Evolutionary conservation across 2,329 filamentous ascomycete genomes (phyloP).

Genomic region (Trichoderma lentiforme): DNA sequence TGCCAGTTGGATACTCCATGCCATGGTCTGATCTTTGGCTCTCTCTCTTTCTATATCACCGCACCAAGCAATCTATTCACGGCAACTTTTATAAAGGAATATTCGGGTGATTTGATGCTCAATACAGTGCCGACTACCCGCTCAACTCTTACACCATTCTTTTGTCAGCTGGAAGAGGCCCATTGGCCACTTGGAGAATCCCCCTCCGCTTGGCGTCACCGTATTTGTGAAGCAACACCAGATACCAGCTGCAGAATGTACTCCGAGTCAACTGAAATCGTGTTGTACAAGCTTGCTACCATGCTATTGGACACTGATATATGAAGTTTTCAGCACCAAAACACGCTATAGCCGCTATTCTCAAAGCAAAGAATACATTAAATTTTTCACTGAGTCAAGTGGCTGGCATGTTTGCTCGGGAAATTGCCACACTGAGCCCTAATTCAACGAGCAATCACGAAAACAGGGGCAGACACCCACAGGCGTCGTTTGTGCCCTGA

Average conservation of each 20-base stretch:
- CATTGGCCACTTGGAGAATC: background rate
- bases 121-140: background rate
- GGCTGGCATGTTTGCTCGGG: background rate
- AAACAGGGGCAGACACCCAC: background rate
- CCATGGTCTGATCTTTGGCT: background rate
- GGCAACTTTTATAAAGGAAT: background rate
- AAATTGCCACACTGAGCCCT: background rate
- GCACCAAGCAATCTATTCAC: background rate
- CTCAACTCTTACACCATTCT: background rate
- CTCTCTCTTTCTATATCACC: background rate
- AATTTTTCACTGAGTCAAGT: background rate
- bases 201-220: background rate
- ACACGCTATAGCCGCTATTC: background rate
- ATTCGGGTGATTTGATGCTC: background rate
- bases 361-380: background rate
- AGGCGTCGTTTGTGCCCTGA: background rate
- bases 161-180: background rate
- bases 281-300: slow-evolving; percentile 5
- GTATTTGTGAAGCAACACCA: background rate
- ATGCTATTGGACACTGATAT: slow-evolving; percentile 3
- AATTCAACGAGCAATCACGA: background rate
- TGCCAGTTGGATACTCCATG: background rate
- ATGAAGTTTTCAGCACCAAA: background rate
- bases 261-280: background rate
- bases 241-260: background rate